A percentile compares a stretch with the other conserved stretches of the same genome.
Conservation (phyloP, 2,329 filamentous ascomycete species). For the Thelonectria rubi region DNA sequence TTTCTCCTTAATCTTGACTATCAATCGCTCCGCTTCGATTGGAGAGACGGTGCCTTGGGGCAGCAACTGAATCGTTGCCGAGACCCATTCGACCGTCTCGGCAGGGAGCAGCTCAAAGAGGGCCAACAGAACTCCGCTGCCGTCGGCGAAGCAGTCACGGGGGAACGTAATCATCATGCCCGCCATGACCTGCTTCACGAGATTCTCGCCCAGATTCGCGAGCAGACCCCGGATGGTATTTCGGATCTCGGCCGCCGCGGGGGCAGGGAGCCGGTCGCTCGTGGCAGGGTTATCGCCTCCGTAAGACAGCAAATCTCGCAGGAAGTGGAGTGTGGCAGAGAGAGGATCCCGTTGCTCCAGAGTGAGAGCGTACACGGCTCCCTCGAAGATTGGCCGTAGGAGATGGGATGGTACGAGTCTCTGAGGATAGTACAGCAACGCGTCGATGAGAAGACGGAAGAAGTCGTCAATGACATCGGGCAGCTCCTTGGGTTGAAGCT, state of each 20-base stretch:
- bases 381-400: constrained; percentile 84
- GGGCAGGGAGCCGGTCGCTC: constrained; percentile 63
- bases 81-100: constrained; percentile 83
- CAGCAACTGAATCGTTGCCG: constrained; percentile 82
- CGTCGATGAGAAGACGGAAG: constrained; percentile 91
- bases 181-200: constrained; percentile 90
- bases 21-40: constrained; percentile 81
- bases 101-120: constrained; percentile 88
- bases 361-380: constrained; percentile 84
- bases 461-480: constrained; percentile 94
- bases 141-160: constrained; percentile 92
- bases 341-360: constrained; percentile 92
- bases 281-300: constrained; percentile 77
- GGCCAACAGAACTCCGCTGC: constrained; percentile 88
- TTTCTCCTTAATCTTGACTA: constrained; percentile 82
- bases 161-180: constrained; percentile 99
- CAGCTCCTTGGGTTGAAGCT: constrained; percentile 77
- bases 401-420: constrained; percentile 82
- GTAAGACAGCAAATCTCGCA: constrained; percentile 90
- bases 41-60: constrained; percentile 83
- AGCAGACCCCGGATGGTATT: constrained; percentile 78
- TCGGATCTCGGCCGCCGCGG: constrained; percentile 75
- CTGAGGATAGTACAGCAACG: constrained; percentile 90
- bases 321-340: constrained; percentile 89
- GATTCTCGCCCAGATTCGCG: constrained; percentile 72